Conservation (phyloP, 2,329 filamentous ascomycete genomes). For the Teratosphaeriaceae sp. region DNA sequence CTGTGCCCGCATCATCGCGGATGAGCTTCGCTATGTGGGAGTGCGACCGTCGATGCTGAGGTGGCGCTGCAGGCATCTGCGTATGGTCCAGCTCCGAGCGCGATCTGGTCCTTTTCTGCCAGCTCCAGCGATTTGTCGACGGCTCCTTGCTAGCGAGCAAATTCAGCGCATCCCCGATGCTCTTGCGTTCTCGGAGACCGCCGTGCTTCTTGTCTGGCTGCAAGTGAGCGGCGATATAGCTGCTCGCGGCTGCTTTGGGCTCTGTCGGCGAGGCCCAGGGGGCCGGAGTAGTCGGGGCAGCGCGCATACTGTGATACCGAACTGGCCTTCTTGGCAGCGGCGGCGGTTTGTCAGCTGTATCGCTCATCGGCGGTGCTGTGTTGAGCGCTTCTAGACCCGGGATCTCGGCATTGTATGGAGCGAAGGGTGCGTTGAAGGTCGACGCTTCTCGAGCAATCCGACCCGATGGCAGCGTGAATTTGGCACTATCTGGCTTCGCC, state of each 20-base stretch:
- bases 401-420: neutral
- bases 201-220: neutral
- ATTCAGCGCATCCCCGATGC: neutral
- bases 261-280: neutral
- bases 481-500: too few relatives aligned
- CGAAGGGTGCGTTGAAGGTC: too few relatives aligned
- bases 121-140: neutral
- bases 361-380: neutral
- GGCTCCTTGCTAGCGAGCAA: neutral
- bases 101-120: neutral
- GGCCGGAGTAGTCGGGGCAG: neutral
- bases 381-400: neutral
- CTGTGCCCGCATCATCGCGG: neutral
- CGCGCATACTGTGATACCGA: neutral
- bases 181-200: neutral
- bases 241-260: too few relatives aligned
- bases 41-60: neutral
- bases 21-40: neutral
- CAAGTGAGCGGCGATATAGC: too few relatives aligned
- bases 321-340: neutral
- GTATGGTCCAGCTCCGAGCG: constrained; percentile 1
- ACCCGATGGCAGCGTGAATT: too few relatives aligned
- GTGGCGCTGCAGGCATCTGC: neutral
- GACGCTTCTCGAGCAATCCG: too few relatives aligned
- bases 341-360: neutral